These are phyloP conservation scores for Mycena capillaripes DNA, from an alignment of 768 basidiomycete species.

Conservation along the genomic window DNA sequence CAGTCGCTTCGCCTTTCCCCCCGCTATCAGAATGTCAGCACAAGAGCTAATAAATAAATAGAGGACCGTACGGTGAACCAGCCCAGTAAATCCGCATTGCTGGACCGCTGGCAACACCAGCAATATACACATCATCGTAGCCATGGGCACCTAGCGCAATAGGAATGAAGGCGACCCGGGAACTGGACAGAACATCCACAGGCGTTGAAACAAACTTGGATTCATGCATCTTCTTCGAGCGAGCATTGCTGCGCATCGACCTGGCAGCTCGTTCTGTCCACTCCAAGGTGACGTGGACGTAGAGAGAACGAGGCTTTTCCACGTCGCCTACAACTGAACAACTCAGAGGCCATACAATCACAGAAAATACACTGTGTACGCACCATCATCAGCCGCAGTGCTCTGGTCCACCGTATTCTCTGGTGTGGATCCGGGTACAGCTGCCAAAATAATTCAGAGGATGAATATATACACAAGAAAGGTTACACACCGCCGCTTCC, in stretches of 20 bases:
- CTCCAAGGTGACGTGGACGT: slow-evolving; percentile 8
- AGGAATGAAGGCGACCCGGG: neutral
- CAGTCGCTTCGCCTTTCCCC: neutral
- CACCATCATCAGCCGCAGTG: too few species aligned
- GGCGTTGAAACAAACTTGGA: slow-evolving; percentile 4
- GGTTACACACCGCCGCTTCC: neutral
- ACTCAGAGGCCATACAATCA: neutral
- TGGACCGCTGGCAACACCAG: slow-evolving; percentile 2
- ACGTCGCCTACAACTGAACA: neutral
- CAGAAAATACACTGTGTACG: neutral
- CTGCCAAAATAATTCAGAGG: neutral
- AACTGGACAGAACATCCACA: neutral
- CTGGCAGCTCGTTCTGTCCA: neutral
- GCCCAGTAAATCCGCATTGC: neutral
- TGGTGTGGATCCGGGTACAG: neutral
- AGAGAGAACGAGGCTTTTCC: neutral
- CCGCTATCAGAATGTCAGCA: neutral
- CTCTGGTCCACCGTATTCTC: too few species aligned
- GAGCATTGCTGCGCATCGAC: neutral
- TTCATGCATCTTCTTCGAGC: slow-evolving; percentile 7
- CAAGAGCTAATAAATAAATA: neutral
- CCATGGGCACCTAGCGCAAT: slow-evolving; percentile 2
- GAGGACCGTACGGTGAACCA: slow-evolving; percentile 3
- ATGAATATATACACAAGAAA: neutral
- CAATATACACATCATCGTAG: neutral